phyloP scores from a whole-genome alignment of 2,329 filamentous ascomycete species.

The Albophoma yamanashiensis region DNA sequence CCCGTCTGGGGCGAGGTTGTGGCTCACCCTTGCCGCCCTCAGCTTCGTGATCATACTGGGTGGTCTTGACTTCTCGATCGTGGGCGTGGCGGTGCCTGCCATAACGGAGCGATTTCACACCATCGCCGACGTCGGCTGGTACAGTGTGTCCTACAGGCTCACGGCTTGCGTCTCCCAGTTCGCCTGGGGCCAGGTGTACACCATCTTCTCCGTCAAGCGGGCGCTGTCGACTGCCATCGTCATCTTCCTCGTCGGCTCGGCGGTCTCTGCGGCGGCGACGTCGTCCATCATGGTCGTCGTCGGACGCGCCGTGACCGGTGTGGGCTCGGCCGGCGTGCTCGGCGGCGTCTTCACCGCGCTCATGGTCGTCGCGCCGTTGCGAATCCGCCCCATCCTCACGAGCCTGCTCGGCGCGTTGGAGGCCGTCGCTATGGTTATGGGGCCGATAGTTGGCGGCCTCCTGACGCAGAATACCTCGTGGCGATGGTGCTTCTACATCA shows the following conservation, averaged over 20 bases:
- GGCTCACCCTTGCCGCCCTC: neutral
- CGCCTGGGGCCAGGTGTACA: constrained; percentile 7
- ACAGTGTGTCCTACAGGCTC: constrained; percentile 19
- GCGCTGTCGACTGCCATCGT: constrained; percentile 26
- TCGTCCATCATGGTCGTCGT: neutral
- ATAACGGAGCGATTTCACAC: constrained; percentile 15
- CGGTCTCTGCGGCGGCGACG: constrained; percentile 27
- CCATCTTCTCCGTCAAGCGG: neutral
- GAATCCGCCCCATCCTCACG: neutral
- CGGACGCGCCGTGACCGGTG: neutral
- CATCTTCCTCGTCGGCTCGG: constrained; percentile 32
- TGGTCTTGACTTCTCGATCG: constrained; percentile 13
- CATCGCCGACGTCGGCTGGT: constrained; percentile 12
- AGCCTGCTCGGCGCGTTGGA: neutral
- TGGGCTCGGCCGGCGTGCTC: neutral
- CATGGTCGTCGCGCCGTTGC: neutral
- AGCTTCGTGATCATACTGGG: constrained; percentile 3
- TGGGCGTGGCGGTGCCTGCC: constrained; percentile 13
- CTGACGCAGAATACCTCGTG: neutral
- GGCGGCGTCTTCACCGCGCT: neutral
- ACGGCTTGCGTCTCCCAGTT: constrained; percentile 29
- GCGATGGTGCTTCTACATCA: neutral
- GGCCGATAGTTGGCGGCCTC: neutral
- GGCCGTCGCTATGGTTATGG: neutral
- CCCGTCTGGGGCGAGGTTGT: neutral